Evolutionary conservation across 2,329 filamentous ascomycete species (phyloP).

Genomic region (Colletotrichum aenigma): DNA sequence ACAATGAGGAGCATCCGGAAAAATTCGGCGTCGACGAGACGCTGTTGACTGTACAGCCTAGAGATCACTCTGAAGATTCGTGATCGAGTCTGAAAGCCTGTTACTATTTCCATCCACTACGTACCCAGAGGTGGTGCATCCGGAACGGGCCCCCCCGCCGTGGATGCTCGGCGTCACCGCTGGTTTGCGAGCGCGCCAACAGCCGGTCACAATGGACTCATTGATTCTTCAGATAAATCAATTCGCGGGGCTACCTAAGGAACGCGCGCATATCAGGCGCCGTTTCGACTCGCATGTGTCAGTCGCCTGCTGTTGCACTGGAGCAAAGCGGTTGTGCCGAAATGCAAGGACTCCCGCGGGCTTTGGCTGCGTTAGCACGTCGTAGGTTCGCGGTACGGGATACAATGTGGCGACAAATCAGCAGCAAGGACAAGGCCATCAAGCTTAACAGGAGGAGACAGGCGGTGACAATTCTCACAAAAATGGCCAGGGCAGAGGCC

Average conservation of each 20-base stretch:
- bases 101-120: background rate
- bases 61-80: background rate
- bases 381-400: background rate
- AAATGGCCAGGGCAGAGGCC: background rate
- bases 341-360: background rate
- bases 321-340: background rate
- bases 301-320: background rate
- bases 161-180: constrained; percentile 7
- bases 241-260: background rate
- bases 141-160: constrained; percentile 2
- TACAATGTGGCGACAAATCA: background rate
- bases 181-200: background rate
- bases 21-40: background rate
- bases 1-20: background rate
- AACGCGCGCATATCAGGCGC: background rate
- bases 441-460: background rate
- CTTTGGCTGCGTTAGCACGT: background rate
- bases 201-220: background rate
- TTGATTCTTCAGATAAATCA: background rate
- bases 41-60: background rate
- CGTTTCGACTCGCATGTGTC: background rate
- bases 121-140: background rate
- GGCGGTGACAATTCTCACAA: background rate
- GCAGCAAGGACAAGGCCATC: background rate
- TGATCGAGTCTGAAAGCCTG: background rate